A percentile compares a stretch with the other conserved stretches of the same genome.
Conservation (phyloP, 257 asterid genomes). For the Leonotis leonurus region DNA sequence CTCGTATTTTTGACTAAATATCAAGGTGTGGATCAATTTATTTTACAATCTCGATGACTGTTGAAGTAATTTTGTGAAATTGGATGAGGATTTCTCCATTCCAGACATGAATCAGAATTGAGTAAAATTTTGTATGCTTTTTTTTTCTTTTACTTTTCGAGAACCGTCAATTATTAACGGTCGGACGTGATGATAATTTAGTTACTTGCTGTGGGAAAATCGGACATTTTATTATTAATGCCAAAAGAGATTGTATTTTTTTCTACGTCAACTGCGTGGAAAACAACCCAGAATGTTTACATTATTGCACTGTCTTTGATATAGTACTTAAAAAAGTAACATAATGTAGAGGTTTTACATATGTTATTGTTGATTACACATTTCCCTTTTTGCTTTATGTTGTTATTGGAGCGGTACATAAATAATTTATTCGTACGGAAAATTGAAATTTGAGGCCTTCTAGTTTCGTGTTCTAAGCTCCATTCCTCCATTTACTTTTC, state of each 20-base stretch:
- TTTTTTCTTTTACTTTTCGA: not conserved
- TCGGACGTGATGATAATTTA: not conserved
- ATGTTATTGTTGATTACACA: too few relatives aligned
- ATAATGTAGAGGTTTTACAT: too few relatives aligned
- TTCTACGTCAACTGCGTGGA: not conserved
- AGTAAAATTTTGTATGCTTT: not conserved
- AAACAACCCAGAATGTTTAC: not conserved
- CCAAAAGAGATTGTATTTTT: not conserved
- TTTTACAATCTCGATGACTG: not conserved
- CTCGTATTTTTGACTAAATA: slow-evolving; percentile 1
- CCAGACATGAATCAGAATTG: not conserved
- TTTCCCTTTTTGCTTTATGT: too few relatives aligned
- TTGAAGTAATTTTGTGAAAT: slow-evolving; percentile 5
- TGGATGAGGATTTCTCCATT: not conserved
- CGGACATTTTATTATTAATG: not conserved
- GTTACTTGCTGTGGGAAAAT: not conserved
- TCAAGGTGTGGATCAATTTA: not conserved
- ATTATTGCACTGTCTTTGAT: not conserved
- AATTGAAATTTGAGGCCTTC: not conserved
- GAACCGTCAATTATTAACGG: not conserved
- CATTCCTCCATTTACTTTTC: not conserved
- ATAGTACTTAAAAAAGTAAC: too few relatives aligned
- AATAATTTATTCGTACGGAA: not conserved
- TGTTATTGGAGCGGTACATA: not conserved
- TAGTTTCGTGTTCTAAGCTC: not conserved